Conservation (phyloP, 1,284 basidiomycete genomes). For the Spongispora temasekensis region DNA sequence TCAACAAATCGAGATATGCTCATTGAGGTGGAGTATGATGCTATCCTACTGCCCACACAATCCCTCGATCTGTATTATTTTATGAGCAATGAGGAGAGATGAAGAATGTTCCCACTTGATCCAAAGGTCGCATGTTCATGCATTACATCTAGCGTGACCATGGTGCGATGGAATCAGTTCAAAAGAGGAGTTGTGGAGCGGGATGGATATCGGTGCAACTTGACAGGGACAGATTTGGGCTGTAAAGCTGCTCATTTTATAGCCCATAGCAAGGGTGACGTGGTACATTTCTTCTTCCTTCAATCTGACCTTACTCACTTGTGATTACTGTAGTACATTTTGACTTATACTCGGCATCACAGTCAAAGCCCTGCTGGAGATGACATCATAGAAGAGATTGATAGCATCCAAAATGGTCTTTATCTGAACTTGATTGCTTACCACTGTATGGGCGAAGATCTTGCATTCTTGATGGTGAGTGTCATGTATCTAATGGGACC, state of each 20-base stretch:
- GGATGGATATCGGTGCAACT: neutral
- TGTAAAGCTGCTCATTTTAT: conserved; percentile 6
- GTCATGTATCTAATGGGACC: neutral
- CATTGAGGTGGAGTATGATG: neutral
- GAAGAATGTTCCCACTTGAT: conserved; percentile 5
- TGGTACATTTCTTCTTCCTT: neutral
- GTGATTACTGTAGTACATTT: no score
- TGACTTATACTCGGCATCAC: no score
- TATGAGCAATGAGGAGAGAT: neutral
- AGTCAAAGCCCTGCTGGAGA: no score
- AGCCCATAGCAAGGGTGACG: conserved; percentile 5
- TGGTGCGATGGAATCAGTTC: no score
- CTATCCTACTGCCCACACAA: neutral
- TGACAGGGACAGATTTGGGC: neutral
- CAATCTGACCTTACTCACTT: neutral
- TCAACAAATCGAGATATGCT: neutral
- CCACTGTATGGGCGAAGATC: neutral
- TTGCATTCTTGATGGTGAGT: conserved; percentile 4
- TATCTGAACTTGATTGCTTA: neutral
- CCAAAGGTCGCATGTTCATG: neutral
- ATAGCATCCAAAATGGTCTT: no score
- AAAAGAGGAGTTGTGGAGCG: neutral
- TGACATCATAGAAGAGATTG: no score
- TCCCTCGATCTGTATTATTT: conserved; percentile 5
- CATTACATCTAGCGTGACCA: no score